A percentile compares a stretch with the other conserved stretches of the same genome.
Conservation (phyloP, 2,329 filamentous ascomycete genomes). For the Paracoccidioides brasiliensis region DNA sequence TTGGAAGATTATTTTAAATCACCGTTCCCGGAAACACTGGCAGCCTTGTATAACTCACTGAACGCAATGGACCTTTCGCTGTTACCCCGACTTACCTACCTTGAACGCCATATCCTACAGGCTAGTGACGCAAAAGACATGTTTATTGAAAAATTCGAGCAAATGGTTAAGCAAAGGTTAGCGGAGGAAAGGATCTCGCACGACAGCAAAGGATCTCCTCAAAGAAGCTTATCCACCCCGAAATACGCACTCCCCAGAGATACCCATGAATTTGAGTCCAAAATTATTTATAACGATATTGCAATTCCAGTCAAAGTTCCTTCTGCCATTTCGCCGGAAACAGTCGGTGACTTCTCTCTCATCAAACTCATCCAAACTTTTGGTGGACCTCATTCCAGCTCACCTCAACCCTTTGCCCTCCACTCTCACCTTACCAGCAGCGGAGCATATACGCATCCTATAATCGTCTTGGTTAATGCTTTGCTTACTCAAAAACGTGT, state of each 20-base stretch:
- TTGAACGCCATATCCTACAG: slow-evolving; percentile 78
- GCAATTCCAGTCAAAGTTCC: slow-evolving; percentile 95
- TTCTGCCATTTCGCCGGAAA: slow-evolving; percentile 84
- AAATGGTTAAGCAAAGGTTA: slow-evolving; percentile 76
- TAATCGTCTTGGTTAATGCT: slow-evolving; percentile 88
- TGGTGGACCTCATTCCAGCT: slow-evolving; percentile 65
- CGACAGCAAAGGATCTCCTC: slow-evolving; percentile 17
- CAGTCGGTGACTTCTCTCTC: slow-evolving; percentile 91
- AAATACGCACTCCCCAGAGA: slow-evolving; percentile 73
- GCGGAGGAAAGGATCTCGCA: slow-evolving; percentile 43
- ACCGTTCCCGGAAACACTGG: slow-evolving; percentile 74
- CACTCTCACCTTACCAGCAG: slow-evolving; percentile 91
- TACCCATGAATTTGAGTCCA: slow-evolving; percentile 95
- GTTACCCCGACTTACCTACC: slow-evolving; percentile 69
- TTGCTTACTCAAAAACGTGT: slow-evolving; percentile 92
- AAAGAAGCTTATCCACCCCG: slow-evolving; percentile 49
- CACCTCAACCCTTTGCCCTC: slow-evolving; percentile 68
- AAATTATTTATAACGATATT: slow-evolving; percentile 89
- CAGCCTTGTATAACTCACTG: slow-evolving; percentile 78
- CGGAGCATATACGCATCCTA: slow-evolving; percentile 78
- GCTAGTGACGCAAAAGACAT: slow-evolving; percentile 89
- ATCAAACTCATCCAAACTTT: slow-evolving; percentile 97
- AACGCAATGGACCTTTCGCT: slow-evolving; percentile 95
- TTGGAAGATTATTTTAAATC: slow-evolving; percentile 95
- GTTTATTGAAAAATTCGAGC: slow-evolving; percentile 94